Evolutionary conservation across 2,329 filamentous ascomycete species (phyloP).

Genomic region (Calonectria hongkongensis): DNA sequence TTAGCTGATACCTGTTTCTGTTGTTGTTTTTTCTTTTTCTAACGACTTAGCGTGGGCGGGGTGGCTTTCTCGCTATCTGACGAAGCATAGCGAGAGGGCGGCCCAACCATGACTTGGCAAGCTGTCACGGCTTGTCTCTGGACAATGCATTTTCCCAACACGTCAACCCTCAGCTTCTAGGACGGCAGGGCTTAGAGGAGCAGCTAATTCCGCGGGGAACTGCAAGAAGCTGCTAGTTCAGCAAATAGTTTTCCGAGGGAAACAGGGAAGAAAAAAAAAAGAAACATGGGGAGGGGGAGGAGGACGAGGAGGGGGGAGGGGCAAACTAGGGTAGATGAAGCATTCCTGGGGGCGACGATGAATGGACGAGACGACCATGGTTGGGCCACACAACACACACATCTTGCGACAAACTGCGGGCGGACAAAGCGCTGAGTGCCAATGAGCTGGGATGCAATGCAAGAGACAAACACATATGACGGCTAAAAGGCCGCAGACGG

Average conservation of each 20-base stretch:
- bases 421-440: not conserved
- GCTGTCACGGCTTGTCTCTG: not conserved
- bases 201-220: conserved; percentile 2
- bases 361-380: conserved; percentile 5
- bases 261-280: not conserved
- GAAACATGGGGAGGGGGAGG: not conserved
- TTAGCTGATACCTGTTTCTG: not conserved
- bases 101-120: conserved; percentile 10
- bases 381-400: conserved; percentile 4
- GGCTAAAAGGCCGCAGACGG: conserved; percentile 28
- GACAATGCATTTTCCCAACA: not conserved
- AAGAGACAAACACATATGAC: conserved; percentile 7
- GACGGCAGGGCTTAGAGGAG: conserved; percentile 5
- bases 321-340: conserved; percentile 14
- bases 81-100: not conserved
- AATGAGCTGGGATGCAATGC: conserved; percentile 7
- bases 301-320: not conserved
- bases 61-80: not conserved
- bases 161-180: not conserved
- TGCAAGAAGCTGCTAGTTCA: not conserved
- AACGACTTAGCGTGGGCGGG: conserved; percentile 8
- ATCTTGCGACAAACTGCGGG: conserved; percentile 18
- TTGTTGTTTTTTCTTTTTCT: conserved; percentile 23
- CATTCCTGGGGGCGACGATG: not conserved
- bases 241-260: conserved; percentile 26